Conservation (phyloP, 2,329 filamentous ascomycete species). For the Colletotrichum sidae region DNA sequence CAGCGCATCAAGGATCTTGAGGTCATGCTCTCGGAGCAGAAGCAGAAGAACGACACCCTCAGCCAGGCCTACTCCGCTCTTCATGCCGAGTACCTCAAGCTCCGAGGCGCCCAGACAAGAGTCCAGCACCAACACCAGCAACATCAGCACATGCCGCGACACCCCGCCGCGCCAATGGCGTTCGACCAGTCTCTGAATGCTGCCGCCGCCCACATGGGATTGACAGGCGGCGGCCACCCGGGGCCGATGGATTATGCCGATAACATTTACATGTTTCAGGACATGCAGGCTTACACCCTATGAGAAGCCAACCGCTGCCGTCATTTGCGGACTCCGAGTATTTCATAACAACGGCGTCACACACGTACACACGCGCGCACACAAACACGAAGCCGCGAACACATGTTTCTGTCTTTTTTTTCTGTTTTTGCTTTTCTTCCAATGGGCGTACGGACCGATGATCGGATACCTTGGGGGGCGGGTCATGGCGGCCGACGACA, state of each 20-base stretch:
- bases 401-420: not conserved
- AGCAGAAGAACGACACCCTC: constrained; percentile 66
- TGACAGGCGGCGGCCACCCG: constrained; percentile 37
- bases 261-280: constrained; percentile 46
- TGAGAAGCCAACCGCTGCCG: constrained; percentile 25
- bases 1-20: constrained; percentile 75
- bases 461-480: not conserved
- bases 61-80: constrained; percentile 64
- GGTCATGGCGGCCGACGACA: not conserved
- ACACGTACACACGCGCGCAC: too few species aligned
- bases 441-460: not conserved
- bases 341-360: constrained; percentile 12
- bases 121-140: constrained; percentile 23
- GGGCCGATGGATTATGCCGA: constrained; percentile 42
- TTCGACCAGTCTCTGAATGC: constrained; percentile 20
- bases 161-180: constrained; percentile 26
- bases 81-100: constrained; percentile 56
- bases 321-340: constrained; percentile 1
- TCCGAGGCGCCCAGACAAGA: constrained; percentile 41
- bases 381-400: too few species aligned
- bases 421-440: not conserved
- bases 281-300: constrained; percentile 41
- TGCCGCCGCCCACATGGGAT: constrained; percentile 27
- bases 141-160: constrained; percentile 30
- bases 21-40: constrained; percentile 63